Evolutionary conservation across 2,329 filamentous ascomycete genomes (phyloP).

Genomic region (Lasiodiplodia hormozganensis): DNA sequence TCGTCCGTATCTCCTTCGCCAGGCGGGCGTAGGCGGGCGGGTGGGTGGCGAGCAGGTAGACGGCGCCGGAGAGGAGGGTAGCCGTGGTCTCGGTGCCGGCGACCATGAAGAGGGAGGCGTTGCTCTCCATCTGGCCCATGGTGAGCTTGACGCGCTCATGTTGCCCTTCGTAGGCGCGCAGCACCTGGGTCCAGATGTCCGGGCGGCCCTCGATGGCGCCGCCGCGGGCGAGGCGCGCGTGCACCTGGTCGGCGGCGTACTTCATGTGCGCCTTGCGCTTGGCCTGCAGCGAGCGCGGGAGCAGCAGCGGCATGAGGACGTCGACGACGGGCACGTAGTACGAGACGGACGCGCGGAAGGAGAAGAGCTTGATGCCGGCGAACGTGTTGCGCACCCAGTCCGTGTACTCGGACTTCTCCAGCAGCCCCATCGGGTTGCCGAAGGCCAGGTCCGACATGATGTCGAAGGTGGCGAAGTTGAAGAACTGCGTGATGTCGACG

Average conservation of each 20-base stretch:
- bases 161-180: conserved; percentile 38
- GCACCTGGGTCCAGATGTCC: conserved; percentile 38
- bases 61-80: conserved; percentile 43
- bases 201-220: neutral
- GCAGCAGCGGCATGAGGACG: conserved; percentile 1
- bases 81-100: conserved; percentile 53
- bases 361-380: conserved; percentile 33
- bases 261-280: conserved; percentile 14
- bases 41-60: conserved; percentile 41
- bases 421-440: conserved; percentile 41
- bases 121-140: conserved; percentile 32
- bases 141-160: conserved; percentile 29
- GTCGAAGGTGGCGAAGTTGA: conserved; percentile 45
- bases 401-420: conserved; percentile 32
- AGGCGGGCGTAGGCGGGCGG: neutral
- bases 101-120: conserved; percentile 36
- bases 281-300: conserved; percentile 8
- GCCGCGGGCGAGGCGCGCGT: conserved; percentile 2
- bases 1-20: neutral
- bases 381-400: conserved; percentile 44
- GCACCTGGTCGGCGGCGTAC: conserved; percentile 4
- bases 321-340: conserved; percentile 8
- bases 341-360: neutral
- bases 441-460: conserved; percentile 44
- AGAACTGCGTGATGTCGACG: conserved; percentile 32